Base-by-base conservation (phyloP, 2,329 filamentous ascomycete genomes). In the Fusarium scirpi region DNA sequence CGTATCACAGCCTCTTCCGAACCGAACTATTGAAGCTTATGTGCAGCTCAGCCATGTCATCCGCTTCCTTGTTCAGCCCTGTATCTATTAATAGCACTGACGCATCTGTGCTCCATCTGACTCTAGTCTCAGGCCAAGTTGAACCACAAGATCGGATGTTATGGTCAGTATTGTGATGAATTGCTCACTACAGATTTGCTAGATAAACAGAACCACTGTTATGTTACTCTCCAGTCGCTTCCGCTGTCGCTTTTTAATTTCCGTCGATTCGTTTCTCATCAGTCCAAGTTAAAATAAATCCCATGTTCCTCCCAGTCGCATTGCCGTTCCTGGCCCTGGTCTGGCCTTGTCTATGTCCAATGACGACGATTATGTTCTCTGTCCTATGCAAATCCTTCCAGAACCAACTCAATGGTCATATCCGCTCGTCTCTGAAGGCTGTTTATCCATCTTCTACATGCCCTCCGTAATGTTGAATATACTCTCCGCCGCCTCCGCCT, bases 391-490 rank as follows among this genome's bases (percentile, higher is more conserved):
- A 48, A 53, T 40, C 49, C 41, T 18, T 53, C 24, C 11, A 30
- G 41, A 41, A 27, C 46, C 34, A 69, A 47, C 25, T 52, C 54
- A 43, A 54, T 70, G 51, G 54, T 53, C 25, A 53, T 53, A 41
- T 70, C 29, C 46, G 67, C 27, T 7, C 60, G 32, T 57, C 58
- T 59, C 30, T 32, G 40, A 24, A 54, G 34, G 18, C 53, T 38
- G 20, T 53, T 47, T 53, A 57, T 40, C 62, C 65, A 53, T 22
- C 53, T 62, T 69, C 56, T 74, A 71, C 45, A 68, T 67, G 55
- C 60, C 52, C 49, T 66, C 52, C 49, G 38, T 55, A 66, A 69
- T 72, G 66, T 70, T 71, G 68, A 74, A 72, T 72, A 47, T 55
- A 56, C 54, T 20, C 43, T 55, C 30, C 54, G 56, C 49, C 56